Evolutionary conservation across 352 stramenopile species (phyloP), one percentile per base, ranked within the genome.

Genomic region (Phytophthora uliginosa): DNA sequence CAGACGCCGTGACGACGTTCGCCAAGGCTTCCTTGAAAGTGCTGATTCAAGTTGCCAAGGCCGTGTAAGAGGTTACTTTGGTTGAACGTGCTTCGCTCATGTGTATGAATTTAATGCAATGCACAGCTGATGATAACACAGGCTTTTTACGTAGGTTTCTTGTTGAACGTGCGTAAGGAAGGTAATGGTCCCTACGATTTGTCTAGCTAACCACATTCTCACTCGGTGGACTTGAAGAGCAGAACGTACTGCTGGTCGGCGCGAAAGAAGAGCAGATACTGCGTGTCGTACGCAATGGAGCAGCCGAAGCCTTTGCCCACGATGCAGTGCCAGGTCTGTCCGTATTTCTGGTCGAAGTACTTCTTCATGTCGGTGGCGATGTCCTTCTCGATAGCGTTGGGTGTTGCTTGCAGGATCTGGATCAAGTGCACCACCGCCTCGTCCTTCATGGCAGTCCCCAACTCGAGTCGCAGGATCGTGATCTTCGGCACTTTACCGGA

Each of bases 361-460:
- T 99, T 99, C 79, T 99, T 99, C 80, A 99, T 99, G 74, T 98
- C 98, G 28, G 97, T 98, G 34, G 98, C 97, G 69, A 99, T 98
- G 78, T 99, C 97, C 83, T 99, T 94, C 65, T 94, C 82, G 34
- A 94, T 94, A n/a, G 76, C 76, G 24, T 75, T 73, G 51, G 76
- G 66, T 22, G 73, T 84, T 47, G 71, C 40, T 62, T 84, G 78
- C 31, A 88, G 52, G 54, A 83, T 71, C 59, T 84, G 68, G 56
- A 76, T 73, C 24, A 85, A 72, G 58, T 89, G 74, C 42, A 70
- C 38, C 33, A 95, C 81, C 8, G 85, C 86, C 31, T 95, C 87
- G 68, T 95, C 85, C 61, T 92, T 93, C 71, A 93, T 85, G 13
- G 71, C 73, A 18, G 85, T 92, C 34, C 83, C 74, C 55, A 95